Evolutionary conservation across 2,329 filamentous ascomycete genomes (phyloP).

Genomic region (Monosporascus ibericus): DNA sequence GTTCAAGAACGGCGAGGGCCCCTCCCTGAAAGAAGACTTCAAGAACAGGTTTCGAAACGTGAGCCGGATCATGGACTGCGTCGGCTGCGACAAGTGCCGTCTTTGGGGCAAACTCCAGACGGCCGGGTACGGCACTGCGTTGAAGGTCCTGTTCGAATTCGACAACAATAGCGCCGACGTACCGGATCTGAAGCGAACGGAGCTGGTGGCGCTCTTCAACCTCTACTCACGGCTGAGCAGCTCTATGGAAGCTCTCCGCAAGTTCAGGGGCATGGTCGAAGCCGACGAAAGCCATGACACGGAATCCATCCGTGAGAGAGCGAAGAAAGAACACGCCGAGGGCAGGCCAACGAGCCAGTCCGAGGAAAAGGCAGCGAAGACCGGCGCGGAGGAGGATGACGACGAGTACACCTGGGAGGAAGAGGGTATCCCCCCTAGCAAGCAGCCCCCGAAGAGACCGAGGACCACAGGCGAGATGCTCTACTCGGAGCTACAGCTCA

Average conservation of each 20-base stretch:
- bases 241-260: conserved; percentile 67
- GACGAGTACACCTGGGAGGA: conserved; percentile 35
- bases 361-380: conserved; percentile 10
- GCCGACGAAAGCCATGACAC: conserved; percentile 15
- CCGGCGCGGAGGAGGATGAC: conserved; percentile 19
- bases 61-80: conserved; percentile 95
- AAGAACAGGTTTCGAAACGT: conserved; percentile 96
- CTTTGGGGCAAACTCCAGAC: conserved; percentile 98
- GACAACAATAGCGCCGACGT: conserved; percentile 59
- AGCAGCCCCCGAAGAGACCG: conserved; percentile 20
- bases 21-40: conserved; percentile 92
- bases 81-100: conserved; percentile 96
- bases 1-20: conserved; percentile 75
- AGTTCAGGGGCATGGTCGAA: conserved; percentile 57
- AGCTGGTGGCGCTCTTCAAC: conserved; percentile 91
- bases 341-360: conserved; percentile 15
- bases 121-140: conserved; percentile 84
- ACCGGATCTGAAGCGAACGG: conserved; percentile 75
- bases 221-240: conserved; percentile 83
- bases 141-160: conserved; percentile 95
- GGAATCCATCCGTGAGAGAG: conserved; percentile 29
- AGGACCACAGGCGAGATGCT: conserved; percentile 50
- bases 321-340: conserved; percentile 39
- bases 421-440: conserved; percentile 27
- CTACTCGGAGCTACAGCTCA: conserved; percentile 54